Base-by-base conservation (phyloP, 345 rosid species). In the Bruguiera sexangula region DNA sequence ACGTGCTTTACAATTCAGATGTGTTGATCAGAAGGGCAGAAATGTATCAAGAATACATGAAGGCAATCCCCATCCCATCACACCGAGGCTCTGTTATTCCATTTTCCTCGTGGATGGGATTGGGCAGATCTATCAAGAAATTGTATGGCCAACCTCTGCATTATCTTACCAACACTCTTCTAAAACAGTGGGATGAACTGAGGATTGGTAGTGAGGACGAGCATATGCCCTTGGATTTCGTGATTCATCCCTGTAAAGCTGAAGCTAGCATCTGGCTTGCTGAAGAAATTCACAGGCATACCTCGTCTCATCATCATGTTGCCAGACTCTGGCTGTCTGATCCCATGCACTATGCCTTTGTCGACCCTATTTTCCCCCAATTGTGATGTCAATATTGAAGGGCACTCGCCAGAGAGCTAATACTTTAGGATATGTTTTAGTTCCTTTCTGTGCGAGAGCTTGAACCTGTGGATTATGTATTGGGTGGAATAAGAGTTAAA, bases 11-110 rank as follows among this genome's bases (percentile, higher is more conserved):
- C 74, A 52, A 62, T 73, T 55, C 78, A 89, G 96, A 60, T 66
- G 31, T 60, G 68, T 46, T 89, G 75, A 65, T 64, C 31, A 84
- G 65, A 78, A 84, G 77, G 65, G 98, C 96, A 58, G 85, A 90
- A 79, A 78, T 78, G 85, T 92, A 95, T 67, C 99, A 90, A 81
- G 88, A 85, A 0, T 95, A 85, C 80, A 95, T 95, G 98, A 87
- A 80, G 72, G 84, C 75, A 69, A 65, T 92, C 34, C 85, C 86
- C 3, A 70, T 90, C 26, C 96, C 99, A 10, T 63, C 71, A 3
- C 65, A 54, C 6, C 96, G 89, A 2, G 91, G 96, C 51, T 92
- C 99, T 18, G 39, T 87, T 57, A 85, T 95, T 66, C 98, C 98
- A 15, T 95, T 83, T 68, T 76, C 81, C 20, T 74, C 92, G 1